Evolutionary conservation across 1,284 basidiomycete species (phyloP).

Genomic region (Jaminaea rosea): DNA sequence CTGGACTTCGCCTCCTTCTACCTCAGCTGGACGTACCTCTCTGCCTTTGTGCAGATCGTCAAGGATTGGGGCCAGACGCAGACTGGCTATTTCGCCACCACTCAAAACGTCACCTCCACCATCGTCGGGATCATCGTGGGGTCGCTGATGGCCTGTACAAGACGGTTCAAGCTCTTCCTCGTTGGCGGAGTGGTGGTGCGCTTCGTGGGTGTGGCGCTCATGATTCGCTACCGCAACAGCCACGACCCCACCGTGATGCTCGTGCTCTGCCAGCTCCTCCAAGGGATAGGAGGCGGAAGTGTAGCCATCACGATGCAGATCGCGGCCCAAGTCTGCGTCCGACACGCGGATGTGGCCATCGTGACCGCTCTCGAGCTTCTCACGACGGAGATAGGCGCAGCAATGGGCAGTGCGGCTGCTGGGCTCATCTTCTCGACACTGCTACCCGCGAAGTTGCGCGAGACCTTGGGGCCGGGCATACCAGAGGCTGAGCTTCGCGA

Average conservation of each 20-base stretch:
- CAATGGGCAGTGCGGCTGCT: constrained; percentile 60
- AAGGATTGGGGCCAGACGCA: constrained; percentile 42
- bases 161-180: constrained; percentile 60
- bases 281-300: constrained; percentile 70
- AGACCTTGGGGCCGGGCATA: constrained; percentile 50
- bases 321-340: constrained; percentile 67
- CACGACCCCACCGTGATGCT: constrained; percentile 52
- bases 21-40: constrained; percentile 46
- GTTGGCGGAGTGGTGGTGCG: constrained; percentile 62
- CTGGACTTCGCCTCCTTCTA: constrained; percentile 49
- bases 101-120: constrained; percentile 57
- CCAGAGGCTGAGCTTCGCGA: constrained; percentile 24
- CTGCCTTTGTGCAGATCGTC: constrained; percentile 41
- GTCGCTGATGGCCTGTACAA: constrained; percentile 54
- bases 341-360: constrained; percentile 66
- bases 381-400: constrained; percentile 67
- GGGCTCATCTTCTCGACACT: constrained; percentile 56
- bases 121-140: constrained; percentile 61
- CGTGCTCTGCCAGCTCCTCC: constrained; percentile 56
- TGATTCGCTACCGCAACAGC: constrained; percentile 56
- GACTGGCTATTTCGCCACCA: constrained; percentile 43
- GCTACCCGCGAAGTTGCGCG: constrained; percentile 57
- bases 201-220: constrained; percentile 55
- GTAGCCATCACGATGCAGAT: constrained; percentile 63
- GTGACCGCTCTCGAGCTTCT: constrained; percentile 72